A percentile compares a stretch with the other conserved stretches of the same genome.
Conservation (phyloP, 148 eudicot genomes). For the Agrostemma githago region DNA sequence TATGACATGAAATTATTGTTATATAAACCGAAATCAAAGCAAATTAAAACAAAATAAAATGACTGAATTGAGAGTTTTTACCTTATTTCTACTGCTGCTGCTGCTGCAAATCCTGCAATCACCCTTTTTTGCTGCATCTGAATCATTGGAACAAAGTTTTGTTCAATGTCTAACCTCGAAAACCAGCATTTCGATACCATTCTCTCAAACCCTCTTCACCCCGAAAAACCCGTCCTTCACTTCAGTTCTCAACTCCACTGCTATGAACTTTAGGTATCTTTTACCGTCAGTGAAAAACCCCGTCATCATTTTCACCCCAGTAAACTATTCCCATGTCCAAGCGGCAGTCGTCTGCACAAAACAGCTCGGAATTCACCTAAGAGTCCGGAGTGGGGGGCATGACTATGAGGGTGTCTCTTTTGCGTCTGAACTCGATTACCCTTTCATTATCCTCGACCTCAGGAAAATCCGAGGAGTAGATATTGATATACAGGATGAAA, state of each 20-base stretch:
- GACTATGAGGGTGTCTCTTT: slow-evolving; percentile 33
- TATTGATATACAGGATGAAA: slow-evolving; percentile 13
- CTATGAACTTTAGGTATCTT: slow-evolving; percentile 26
- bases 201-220: slow-evolving; percentile 19
- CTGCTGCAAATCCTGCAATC: neutral
- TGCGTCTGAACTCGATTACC: slow-evolving; percentile 18
- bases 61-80: neutral
- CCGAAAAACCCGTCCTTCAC: slow-evolving; percentile 14
- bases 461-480: slow-evolving; percentile 13
- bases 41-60: neutral
- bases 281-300: slow-evolving; percentile 28
- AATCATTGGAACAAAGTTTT: slow-evolving; percentile 11
- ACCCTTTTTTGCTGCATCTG: slow-evolving; percentile 6
- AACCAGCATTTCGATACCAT: slow-evolving; percentile 17
- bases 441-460: slow-evolving; percentile 29
- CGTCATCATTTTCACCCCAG: slow-evolving; percentile 21
- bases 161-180: slow-evolving; percentile 20
- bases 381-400: slow-evolving; percentile 30
- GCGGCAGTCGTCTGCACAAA: slow-evolving; percentile 31
- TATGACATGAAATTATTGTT: too few species aligned
- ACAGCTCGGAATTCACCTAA: slow-evolving; percentile 20
- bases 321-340: slow-evolving; percentile 21
- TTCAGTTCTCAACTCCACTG: slow-evolving; percentile 24
- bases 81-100: slow-evolving; percentile 7
- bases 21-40: neutral